Conservation (phyloP, 176 grass and related monocot genomes). For the Rhynchospora tenuis region DNA sequence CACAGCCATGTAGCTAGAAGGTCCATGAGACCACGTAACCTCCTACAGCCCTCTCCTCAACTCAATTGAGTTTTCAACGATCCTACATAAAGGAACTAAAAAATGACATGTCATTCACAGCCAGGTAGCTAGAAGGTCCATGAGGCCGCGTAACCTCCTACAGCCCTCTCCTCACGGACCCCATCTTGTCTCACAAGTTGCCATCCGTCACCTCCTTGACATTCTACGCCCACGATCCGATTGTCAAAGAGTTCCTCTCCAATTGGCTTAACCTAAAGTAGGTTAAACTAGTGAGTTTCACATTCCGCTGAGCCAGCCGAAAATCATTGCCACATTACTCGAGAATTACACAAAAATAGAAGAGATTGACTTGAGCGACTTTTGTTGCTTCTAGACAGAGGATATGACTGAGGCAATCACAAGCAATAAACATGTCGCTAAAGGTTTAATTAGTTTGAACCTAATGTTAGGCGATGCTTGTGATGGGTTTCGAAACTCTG, state of each 20-base stretch:
- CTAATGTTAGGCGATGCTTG: slow-evolving; percentile 66
- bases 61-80: too few species aligned
- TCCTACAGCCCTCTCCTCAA: slow-evolving; percentile 20
- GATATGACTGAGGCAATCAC: slow-evolving; percentile 56
- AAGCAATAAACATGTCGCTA: slow-evolving; percentile 33
- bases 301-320: slow-evolving; percentile 37
- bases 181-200: slow-evolving; percentile 42
- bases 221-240: slow-evolving; percentile 83
- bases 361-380: slow-evolving; percentile 73
- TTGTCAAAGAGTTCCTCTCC: slow-evolving; percentile 36
- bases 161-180: neutral
- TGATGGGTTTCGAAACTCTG: slow-evolving; percentile 62
- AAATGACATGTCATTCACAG: too few species aligned
- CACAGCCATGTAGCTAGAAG: too few species aligned
- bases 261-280: slow-evolving; percentile 45
- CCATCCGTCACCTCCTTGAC: slow-evolving; percentile 48
- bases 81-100: too few species aligned
- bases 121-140: too few species aligned
- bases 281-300: slow-evolving; percentile 87
- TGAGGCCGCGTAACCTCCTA: slow-evolving; percentile 64
- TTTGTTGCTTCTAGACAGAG: slow-evolving; percentile 99
- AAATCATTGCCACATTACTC: slow-evolving; percentile 50
- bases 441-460: slow-evolving; percentile 52
- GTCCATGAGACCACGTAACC: slow-evolving; percentile 71
- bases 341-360: slow-evolving; percentile 30